Conservation (phyloP, 352 stramenopile genomes). For the Blastocystis sp. region DNA sequence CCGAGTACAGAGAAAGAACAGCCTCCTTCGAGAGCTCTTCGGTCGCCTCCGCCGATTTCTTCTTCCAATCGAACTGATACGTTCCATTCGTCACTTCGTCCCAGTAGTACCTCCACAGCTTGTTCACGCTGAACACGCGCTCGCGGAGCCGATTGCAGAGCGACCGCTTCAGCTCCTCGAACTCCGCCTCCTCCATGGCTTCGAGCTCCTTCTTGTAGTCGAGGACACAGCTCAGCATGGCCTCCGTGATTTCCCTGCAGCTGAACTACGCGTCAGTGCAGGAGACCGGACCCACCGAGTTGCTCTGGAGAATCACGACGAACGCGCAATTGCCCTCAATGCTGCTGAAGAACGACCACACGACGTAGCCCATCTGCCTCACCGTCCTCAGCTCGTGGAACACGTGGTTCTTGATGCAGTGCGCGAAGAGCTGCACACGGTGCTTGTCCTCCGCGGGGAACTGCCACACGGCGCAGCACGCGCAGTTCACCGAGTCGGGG, state of each 20-base stretch:
- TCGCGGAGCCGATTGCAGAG: background rate
- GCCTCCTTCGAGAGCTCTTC: slow-evolving; percentile 6
- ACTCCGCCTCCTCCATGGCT: background rate
- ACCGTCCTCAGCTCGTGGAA: slow-evolving; percentile 44
- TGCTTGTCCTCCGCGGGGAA: background rate
- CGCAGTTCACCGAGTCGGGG: slow-evolving; percentile 18
- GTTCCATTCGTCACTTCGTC: slow-evolving; percentile 5
- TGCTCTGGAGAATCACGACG: slow-evolving; percentile 61
- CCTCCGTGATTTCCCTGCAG: slow-evolving; percentile 32
- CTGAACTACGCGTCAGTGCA: slow-evolving; percentile 16
- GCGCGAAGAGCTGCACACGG: background rate
- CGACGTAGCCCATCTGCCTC: slow-evolving; percentile 54
- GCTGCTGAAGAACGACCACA: slow-evolving; percentile 49
- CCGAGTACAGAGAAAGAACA: background rate
- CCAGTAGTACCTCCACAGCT: slow-evolving; percentile 19
- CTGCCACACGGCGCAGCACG: slow-evolving; percentile 37
- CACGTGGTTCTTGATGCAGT: background rate
- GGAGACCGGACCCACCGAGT: background rate
- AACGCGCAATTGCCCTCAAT: slow-evolving; percentile 9
- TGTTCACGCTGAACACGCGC: slow-evolving; percentile 4
- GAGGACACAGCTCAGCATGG: slow-evolving; percentile 25
- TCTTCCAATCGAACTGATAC: slow-evolving; percentile 4
- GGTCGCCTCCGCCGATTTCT: background rate
- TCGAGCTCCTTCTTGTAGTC: slow-evolving; percentile 6
- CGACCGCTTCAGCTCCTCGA: slow-evolving; percentile 16